phyloP scores from a whole-genome alignment of 2,329 filamentous ascomycete genomes.

The Truncatella angustata region DNA sequence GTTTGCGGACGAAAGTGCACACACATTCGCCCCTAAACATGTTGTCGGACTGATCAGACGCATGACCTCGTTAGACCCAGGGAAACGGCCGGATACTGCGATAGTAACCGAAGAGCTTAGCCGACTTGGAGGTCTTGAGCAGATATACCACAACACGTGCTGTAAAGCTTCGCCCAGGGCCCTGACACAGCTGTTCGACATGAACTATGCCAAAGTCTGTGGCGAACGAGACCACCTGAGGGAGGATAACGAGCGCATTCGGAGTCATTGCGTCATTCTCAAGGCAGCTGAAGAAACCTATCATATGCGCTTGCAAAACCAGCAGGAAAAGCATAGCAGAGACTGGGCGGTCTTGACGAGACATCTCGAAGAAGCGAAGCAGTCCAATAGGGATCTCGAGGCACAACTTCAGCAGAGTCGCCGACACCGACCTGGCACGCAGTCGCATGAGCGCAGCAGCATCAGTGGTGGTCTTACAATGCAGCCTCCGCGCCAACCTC shows the following conservation, averaged over 20 bases:
- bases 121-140: constrained; percentile 44
- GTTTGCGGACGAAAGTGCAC: constrained; percentile 34
- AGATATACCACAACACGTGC: constrained; percentile 45
- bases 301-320: constrained; percentile 34
- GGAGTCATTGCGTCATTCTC: constrained; percentile 32
- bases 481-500: constrained; percentile 11
- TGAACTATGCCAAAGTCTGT: constrained; percentile 24
- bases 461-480: constrained; percentile 16
- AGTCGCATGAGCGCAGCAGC: constrained; percentile 15
- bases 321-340: constrained; percentile 32
- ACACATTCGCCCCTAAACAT: constrained; percentile 40
- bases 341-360: constrained; percentile 30
- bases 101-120: constrained; percentile 39
- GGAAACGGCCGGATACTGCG: constrained; percentile 30
- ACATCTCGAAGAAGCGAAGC: constrained; percentile 19
- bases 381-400: constrained; percentile 11
- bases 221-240: constrained; percentile 24
- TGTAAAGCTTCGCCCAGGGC: constrained; percentile 37
- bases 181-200: constrained; percentile 34
- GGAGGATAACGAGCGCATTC: constrained; percentile 31
- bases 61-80: constrained; percentile 34
- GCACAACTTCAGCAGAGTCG: constrained; percentile 24
- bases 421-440: not conserved
- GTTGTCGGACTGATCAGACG: constrained; percentile 34
- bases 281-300: constrained; percentile 39